These are phyloP conservation scores for Entomortierella lignicola DNA, from an alignment of 192 early-diverging fungal genomes.

Conservation along the genomic window DNA sequence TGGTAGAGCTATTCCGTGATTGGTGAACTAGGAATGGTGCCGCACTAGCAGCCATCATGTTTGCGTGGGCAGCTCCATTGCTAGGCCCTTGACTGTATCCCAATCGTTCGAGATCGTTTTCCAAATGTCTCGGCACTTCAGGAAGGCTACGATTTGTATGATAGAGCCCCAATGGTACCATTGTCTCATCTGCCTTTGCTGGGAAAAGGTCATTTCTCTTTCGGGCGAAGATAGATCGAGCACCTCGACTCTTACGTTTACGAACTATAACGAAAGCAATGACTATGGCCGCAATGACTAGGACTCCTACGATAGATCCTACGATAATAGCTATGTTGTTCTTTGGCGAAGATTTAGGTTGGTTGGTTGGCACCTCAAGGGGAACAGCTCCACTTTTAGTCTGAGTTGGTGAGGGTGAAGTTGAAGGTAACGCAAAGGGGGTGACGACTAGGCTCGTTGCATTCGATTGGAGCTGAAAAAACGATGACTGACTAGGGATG, in stretches of 20 bases:
- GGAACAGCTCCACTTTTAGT: background rate
- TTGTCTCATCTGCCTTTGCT: slow-evolving; percentile 25
- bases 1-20: background rate
- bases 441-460: no score
- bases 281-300: slow-evolving; percentile 5
- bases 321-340: slow-evolving; percentile 12
- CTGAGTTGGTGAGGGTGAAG: background rate
- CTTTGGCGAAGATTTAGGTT: background rate
- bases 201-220: slow-evolving; percentile 38
- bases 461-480: no score
- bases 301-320: slow-evolving; percentile 9
- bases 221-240: slow-evolving; percentile 7
- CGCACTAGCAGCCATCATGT: background rate
- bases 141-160: slow-evolving; percentile 32
- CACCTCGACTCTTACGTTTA: slow-evolving; percentile 3
- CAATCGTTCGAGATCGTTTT: slow-evolving; percentile 20
- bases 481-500: no score
- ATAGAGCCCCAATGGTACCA: slow-evolving; percentile 40
- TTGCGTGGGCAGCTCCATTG: background rate
- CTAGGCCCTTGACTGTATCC: slow-evolving; percentile 4
- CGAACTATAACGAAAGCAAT: slow-evolving; percentile 6
- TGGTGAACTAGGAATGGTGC: slow-evolving; percentile 2
- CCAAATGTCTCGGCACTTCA: background rate
- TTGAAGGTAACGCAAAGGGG: background rate
- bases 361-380: background rate